Evolutionary conservation across 768 basidiomycete genomes (phyloP).

Genomic region (Suillus ampliporus): DNA sequence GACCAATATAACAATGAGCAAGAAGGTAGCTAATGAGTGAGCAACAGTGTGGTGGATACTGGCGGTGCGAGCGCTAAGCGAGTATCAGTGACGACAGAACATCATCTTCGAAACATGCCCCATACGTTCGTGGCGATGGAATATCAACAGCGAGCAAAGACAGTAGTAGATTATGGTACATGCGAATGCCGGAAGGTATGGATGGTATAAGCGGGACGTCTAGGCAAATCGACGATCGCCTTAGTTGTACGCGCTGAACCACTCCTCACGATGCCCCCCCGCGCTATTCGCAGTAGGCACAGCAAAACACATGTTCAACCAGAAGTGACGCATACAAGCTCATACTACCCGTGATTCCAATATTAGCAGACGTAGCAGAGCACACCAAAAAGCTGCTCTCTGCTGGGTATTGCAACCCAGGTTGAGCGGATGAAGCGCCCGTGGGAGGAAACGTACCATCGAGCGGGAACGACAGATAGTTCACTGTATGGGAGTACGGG

Average conservation of each 20-base stretch:
- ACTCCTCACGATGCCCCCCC: slow-evolving; percentile 25
- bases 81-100: too few relatives aligned
- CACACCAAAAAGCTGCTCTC: slow-evolving; percentile 20
- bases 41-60: too few relatives aligned
- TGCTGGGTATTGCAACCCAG: too few relatives aligned
- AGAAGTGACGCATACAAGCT: slow-evolving; percentile 21
- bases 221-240: background rate
- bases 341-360: slow-evolving; percentile 18
- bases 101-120: too few relatives aligned
- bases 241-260: slow-evolving; percentile 21
- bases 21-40: too few relatives aligned
- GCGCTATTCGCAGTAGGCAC: slow-evolving; percentile 6
- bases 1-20: too few relatives aligned
- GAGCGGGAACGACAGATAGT: too few relatives aligned
- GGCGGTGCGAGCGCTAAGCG: too few relatives aligned
- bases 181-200: background rate
- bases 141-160: background rate
- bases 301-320: slow-evolving; percentile 24
- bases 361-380: slow-evolving; percentile 2
- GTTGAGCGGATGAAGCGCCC: background rate
- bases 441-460: slow-evolving; percentile 2
- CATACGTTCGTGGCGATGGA: too few relatives aligned
- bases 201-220: background rate
- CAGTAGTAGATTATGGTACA: background rate
- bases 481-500: too few relatives aligned